A percentile compares a stretch with the other conserved stretches of the same genome.
Evolutionary conservation across 2,329 filamentous ascomycete genomes (phyloP).

Genomic region (Ophiosphaerella korrae): DNA sequence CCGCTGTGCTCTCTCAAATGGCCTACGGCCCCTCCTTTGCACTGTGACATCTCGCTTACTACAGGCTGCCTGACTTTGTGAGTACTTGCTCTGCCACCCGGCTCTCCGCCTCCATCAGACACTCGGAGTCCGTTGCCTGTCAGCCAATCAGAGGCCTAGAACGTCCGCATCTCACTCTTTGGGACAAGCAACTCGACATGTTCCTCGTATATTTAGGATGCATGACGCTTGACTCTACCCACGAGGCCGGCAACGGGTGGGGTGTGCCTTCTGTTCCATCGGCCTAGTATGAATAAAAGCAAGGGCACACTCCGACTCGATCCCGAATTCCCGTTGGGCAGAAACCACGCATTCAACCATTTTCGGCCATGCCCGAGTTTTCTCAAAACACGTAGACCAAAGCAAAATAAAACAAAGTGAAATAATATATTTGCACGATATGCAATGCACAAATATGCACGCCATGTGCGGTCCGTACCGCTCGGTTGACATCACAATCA

Average conservation of each 20-base stretch:
- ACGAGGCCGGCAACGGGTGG: no score
- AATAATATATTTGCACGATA: no score
- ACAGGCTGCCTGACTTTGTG: neutral
- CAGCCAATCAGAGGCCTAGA: conserved; percentile 15
- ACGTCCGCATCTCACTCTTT: neutral
- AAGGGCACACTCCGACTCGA: no score
- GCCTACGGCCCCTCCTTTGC: neutral
- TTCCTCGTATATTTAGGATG: neutral
- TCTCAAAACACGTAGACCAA: no score
- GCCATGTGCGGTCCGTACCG: conserved; percentile 27
- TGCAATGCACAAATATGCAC: conserved; percentile 1
- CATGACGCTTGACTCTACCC: neutral
- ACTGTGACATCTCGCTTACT: conserved; percentile 2
- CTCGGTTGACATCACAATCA: conserved; percentile 35
- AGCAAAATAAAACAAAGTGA: no score
- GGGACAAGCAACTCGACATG: neutral
- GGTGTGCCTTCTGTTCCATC: no score
- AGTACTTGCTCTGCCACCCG: conserved; percentile 12
- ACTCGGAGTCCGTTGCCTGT: conserved; percentile 24
- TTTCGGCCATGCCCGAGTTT: no score
- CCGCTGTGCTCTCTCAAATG: neutral
- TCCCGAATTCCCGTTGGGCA: no score
- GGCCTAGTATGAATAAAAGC: no score
- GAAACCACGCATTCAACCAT: no score
- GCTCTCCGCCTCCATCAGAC: conserved; percentile 29